These are phyloP conservation scores for Penicillium sp. DNA, from an alignment of 2,329 filamentous ascomycete species.

Conservation along the genomic window DNA sequence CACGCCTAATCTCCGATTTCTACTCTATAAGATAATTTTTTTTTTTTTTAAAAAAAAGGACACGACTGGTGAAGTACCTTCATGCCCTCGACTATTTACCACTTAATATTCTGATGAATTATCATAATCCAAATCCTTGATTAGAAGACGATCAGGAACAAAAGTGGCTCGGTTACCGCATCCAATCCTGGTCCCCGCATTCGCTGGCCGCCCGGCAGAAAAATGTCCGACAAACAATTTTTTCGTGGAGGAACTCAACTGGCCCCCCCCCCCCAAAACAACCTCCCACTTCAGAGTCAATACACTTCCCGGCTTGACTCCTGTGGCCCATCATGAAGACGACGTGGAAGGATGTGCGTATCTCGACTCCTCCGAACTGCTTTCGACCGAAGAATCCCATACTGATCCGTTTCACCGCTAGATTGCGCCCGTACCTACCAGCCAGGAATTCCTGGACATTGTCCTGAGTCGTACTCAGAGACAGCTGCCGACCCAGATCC, in stretches of 20 bases:
- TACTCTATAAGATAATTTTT: neutral
- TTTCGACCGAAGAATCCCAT: slow-evolving; percentile 33
- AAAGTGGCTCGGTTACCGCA: slow-evolving; percentile 20
- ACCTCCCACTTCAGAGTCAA: slow-evolving; percentile 32
- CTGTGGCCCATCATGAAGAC: slow-evolving; percentile 56
- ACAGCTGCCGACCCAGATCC: slow-evolving; percentile 90
- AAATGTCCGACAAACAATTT: slow-evolving; percentile 29
- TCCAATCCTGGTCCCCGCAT: slow-evolving; percentile 28
- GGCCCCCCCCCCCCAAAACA: slow-evolving; percentile 25
- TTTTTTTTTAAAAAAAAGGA: neutral
- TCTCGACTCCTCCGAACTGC: neutral
- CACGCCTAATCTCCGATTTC: neutral
- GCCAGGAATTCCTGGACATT: slow-evolving; percentile 96
- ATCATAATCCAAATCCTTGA: neutral
- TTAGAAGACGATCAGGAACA: neutral
- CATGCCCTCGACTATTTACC: neutral
- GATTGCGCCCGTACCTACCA: slow-evolving; percentile 85
- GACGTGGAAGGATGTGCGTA: slow-evolving; percentile 59
- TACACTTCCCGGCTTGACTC: slow-evolving; percentile 25
- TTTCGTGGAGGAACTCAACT: slow-evolving; percentile 28
- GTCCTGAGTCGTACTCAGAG: slow-evolving; percentile 92
- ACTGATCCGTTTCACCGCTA: slow-evolving; percentile 37
- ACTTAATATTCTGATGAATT: neutral
- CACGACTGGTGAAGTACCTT: neutral
- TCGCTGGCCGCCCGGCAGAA: slow-evolving; percentile 28